Evolutionary conservation across 169 alveolate species (phyloP).

Genomic region (Plasmodium adleri): DNA sequence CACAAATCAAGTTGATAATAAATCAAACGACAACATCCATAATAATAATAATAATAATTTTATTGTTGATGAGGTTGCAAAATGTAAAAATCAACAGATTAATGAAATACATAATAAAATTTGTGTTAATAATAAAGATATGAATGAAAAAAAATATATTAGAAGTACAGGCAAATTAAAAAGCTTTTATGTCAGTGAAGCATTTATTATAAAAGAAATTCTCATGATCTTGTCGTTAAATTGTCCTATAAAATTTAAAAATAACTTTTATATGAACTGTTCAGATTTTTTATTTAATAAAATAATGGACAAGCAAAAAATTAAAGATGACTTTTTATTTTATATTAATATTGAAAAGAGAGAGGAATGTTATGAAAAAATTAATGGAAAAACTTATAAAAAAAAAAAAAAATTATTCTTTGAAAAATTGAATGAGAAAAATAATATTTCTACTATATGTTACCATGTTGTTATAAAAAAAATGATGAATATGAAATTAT

Average conservation of each 20-base stretch:
- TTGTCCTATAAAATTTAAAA: constrained; percentile 75
- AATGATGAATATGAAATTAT: constrained; percentile 68
- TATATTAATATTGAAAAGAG: constrained; percentile 55
- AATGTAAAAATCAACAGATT: no score
- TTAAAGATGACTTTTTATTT: constrained; percentile 75
- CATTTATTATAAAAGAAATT: constrained; percentile 73
- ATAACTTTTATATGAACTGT: constrained; percentile 50
- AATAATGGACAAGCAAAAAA: constrained; percentile 59
- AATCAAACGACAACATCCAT: background rate
- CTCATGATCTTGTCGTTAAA: constrained; percentile 55
- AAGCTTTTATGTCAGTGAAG: constrained; percentile 70
- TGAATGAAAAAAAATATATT: background rate
- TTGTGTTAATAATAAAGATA: background rate
- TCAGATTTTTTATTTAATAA: constrained; percentile 58
- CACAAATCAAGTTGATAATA: background rate
- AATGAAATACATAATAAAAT: background rate
- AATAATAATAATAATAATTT: background rate
- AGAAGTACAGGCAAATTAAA: constrained; percentile 15
- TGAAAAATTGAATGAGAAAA: background rate
- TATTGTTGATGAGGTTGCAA: background rate
- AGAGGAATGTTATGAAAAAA: background rate
- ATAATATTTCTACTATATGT: background rate
- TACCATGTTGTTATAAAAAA: constrained; percentile 53
- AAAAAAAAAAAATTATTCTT: no score
- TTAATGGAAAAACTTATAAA: background rate